Evolutionary conservation across 768 basidiomycete species (phyloP), one percentile per base, ranked within the genome.

Genomic region (Lactifluus subvellereus): DNA sequence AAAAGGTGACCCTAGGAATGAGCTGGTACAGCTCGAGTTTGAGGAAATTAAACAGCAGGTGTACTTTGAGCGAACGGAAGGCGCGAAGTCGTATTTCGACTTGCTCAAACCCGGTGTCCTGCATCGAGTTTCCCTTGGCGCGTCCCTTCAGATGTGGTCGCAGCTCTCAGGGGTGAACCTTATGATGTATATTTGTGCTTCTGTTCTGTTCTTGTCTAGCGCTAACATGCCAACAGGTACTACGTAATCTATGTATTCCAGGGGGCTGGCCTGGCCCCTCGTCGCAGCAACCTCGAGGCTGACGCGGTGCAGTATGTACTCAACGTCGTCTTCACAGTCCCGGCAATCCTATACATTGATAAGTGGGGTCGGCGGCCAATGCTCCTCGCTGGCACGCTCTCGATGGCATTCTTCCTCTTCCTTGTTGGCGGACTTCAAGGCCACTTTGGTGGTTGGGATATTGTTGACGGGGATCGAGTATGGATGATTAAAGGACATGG

Each of bases 341-440:
- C 80, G 9, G 79, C 80, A 1, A 79, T 82, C 67, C 65, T 80
- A 69, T 89, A 83, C 75, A 88, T 89, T 68, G 89, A 91, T 72
- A 79, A 77, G 73, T 89, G 87, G 86, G 89, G 89, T 61, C 86
- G 89, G 45, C 80, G 88, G 20, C 88, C 89, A 7, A 86, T 91
- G 78, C 76, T 91, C 2, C 76, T 91, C 60, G 74, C 74, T 54
- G 89, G 86, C 33, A 82, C 84, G 3, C 72, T 83, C 3, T 70
- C 83, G 60, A 89, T 91, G 89, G 85, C 85, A 54, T 84, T 86
- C 78, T 91, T 82, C 79, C 80, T 91, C 67, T 85, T 78, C 77
- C 82, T 89, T 54, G 89, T 91, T 67, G 89, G 89, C 57, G 87
- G 85, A 57, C 78, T 91, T 18, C 89, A 90, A 73, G 86, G 79